A percentile compares a stretch with the other conserved stretches of the same genome.
Evolutionary conservation across 257 asterid species (phyloP).

Genomic region (Primulina huaijiensis): DNA sequence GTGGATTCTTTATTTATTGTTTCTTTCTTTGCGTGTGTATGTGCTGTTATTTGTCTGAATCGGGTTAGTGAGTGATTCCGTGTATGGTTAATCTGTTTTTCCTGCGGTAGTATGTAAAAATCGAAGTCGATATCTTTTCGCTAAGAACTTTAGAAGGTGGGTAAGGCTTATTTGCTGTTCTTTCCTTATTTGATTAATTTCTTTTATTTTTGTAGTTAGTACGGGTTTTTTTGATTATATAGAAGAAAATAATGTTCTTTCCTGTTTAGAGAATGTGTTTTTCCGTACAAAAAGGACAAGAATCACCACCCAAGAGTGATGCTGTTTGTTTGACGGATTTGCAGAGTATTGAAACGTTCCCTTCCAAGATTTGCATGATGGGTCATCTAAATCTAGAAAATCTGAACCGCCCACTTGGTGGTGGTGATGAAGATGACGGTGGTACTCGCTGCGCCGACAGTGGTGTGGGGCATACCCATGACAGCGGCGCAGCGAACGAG

Average conservation of each 20-base stretch:
- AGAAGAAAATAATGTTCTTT: neutral
- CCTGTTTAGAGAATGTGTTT: neutral
- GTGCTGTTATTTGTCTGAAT: neutral
- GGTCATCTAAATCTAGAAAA: conserved; percentile 17
- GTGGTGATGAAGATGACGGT: neutral
- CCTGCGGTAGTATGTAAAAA: neutral
- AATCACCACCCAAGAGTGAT: conserved; percentile 19
- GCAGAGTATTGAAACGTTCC: conserved; percentile 28
- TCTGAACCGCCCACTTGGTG: neutral
- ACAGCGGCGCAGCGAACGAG: neutral
- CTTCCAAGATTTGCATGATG: conserved; percentile 25
- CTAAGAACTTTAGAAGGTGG: neutral
- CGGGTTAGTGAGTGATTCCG: neutral
- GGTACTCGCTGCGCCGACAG: neutral
- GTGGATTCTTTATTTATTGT: neutral
- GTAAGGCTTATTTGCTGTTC: neutral
- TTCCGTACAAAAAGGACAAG: neutral
- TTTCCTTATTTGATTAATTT: neutral
- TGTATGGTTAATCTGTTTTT: neutral
- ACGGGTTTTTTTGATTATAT: too few species aligned
- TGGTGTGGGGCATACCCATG: neutral
- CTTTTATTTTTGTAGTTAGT: too few species aligned
- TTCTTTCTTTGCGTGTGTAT: too few species aligned
- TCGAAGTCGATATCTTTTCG: too few species aligned
- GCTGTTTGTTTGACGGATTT: conserved; percentile 13